A percentile compares a stretch with the other conserved stretches of the same genome.
Evolutionary conservation across 2,329 filamentous ascomycete species (phyloP).

Genomic region (Allantophomopsis cytisporea): DNA sequence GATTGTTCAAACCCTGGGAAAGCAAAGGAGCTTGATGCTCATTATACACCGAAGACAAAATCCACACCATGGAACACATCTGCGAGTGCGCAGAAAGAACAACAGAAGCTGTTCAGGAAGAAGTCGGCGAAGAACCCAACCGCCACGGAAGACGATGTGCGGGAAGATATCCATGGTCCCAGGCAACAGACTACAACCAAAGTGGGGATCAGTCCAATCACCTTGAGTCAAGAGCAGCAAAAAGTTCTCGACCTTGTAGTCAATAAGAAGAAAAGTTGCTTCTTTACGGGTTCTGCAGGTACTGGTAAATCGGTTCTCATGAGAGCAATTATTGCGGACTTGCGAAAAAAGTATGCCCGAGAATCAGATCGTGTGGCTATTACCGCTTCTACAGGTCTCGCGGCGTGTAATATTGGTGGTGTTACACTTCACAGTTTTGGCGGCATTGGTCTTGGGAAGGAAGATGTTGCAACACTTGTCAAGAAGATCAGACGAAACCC

Average conservation of each 20-base stretch:
- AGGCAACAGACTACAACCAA: constrained; percentile 20
- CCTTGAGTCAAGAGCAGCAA: constrained; percentile 72
- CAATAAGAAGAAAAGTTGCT: constrained; percentile 72
- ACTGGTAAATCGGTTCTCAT: constrained; percentile 96
- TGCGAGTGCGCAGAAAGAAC: constrained; percentile 61
- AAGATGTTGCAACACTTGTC: constrained; percentile 63
- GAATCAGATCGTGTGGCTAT: constrained; percentile 82
- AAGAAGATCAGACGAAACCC: constrained; percentile 83
- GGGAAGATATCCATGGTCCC: constrained; percentile 20
- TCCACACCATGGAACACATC: constrained; percentile 57
- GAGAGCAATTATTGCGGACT: constrained; percentile 71
- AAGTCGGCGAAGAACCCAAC: constrained; percentile 26
- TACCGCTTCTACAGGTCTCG: constrained; percentile 89
- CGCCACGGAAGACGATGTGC: constrained; percentile 29
- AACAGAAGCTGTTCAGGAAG: constrained; percentile 61
- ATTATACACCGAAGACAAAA: constrained; percentile 2
- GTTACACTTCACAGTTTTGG: constrained; percentile 93
- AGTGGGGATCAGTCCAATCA: constrained; percentile 17
- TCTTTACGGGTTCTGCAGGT: constrained; percentile 94
- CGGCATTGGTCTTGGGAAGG: constrained; percentile 90
- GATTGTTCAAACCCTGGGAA: neutral
- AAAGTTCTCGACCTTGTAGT: constrained; percentile 75
- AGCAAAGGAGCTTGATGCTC: too few relatives aligned
- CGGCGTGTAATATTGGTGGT: constrained; percentile 92
- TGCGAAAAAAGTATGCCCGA: constrained; percentile 62